Conservation (phyloP, 2,329 filamentous ascomycete species). For the Nigrograna mackinnonii region DNA sequence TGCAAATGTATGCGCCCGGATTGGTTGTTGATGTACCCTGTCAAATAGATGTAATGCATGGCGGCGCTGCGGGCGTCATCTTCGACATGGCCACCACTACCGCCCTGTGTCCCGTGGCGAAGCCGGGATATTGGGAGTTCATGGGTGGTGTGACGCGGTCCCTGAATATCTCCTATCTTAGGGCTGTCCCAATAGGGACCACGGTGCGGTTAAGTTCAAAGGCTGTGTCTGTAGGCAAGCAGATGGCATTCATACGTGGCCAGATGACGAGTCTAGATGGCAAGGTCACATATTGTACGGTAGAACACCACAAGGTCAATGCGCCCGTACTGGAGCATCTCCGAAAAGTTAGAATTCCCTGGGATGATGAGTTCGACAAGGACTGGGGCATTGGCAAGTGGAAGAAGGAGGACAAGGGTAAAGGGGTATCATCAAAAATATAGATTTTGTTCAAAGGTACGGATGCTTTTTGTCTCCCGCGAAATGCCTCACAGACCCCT, state of each 20-base stretch:
- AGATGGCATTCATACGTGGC: conserved; percentile 57
- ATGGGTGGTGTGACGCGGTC: conserved; percentile 55
- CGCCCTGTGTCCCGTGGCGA: conserved; percentile 53
- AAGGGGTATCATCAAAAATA: conserved; percentile 6
- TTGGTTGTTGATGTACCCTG: neutral
- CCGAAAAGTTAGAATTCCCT: conserved; percentile 41
- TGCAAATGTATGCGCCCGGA: neutral
- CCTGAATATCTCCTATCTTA: conserved; percentile 56
- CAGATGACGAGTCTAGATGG: conserved; percentile 55
- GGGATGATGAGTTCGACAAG: conserved; percentile 49
- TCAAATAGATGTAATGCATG: conserved; percentile 46
- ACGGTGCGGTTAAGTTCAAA: conserved; percentile 48
- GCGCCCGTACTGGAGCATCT: conserved; percentile 46
- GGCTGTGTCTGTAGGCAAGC: conserved; percentile 52
- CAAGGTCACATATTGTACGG: conserved; percentile 52
- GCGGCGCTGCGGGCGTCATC: conserved; percentile 43
- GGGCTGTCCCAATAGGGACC: conserved; percentile 51
- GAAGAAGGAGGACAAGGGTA: neutral
- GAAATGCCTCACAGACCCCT: no score
- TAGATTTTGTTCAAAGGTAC: no score
- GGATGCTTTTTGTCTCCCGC: no score
- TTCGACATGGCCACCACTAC: conserved; percentile 51
- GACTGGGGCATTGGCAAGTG: conserved; percentile 17
- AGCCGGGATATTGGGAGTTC: conserved; percentile 57
- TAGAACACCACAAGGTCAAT: conserved; percentile 58